Evolutionary conservation across 129 eudicot genomes (phyloP).

Genomic region (Helichrysum umbraculigerum): DNA sequence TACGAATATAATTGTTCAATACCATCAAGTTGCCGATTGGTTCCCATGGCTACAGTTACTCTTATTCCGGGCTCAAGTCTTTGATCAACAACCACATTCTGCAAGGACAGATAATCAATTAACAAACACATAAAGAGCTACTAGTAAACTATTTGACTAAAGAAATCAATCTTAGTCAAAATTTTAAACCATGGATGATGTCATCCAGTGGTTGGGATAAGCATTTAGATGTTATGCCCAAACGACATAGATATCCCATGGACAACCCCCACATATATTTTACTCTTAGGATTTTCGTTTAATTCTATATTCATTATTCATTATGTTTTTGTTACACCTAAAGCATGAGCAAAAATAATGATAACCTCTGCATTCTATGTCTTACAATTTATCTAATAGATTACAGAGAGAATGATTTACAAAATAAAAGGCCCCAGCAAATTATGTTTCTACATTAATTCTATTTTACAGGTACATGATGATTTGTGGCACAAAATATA

Average conservation of each 20-base stretch:
- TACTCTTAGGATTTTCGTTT: no score
- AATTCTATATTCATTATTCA: no score
- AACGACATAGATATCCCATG: not conserved
- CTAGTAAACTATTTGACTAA: not conserved
- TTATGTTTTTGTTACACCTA: not conserved
- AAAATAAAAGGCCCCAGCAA: no score
- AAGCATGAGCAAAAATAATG: no score
- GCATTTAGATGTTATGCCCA: not conserved
- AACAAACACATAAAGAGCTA: constrained; percentile 19
- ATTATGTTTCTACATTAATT: no score
- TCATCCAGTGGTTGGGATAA: not conserved
- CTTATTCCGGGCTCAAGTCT: constrained; percentile 76
- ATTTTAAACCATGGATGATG: constrained; percentile 2
- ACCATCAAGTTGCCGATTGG: constrained; percentile 68
- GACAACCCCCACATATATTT: not conserved
- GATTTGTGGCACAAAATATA: not conserved
- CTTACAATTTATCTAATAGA: no score
- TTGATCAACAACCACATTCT: constrained; percentile 84
- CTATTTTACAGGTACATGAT: not conserved
- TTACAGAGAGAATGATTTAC: no score
- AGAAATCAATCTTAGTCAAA: not conserved
- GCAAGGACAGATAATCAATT: constrained; percentile 36
- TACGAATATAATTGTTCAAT: constrained; percentile 17
- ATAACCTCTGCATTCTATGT: no score
- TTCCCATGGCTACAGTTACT: constrained; percentile 95